Conservation (phyloP, 176 grass and related monocot genomes). For the Leersia perrieri region DNA sequence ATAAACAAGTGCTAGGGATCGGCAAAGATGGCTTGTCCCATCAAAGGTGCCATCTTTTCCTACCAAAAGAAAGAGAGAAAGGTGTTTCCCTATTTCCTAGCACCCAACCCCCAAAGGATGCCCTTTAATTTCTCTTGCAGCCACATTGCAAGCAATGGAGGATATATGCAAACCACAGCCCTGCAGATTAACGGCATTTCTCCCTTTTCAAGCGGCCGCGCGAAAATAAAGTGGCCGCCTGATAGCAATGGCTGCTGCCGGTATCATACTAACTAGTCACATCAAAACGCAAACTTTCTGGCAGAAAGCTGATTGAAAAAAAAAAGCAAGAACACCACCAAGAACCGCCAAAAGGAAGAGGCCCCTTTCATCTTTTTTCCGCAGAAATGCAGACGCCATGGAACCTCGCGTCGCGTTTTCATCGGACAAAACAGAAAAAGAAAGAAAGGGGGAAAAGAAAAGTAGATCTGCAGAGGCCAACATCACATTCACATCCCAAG, state of each 20-base stretch:
- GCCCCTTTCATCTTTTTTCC: conserved; percentile 3
- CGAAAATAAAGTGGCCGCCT: background rate
- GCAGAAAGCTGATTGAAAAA: background rate
- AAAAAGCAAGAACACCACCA: background rate
- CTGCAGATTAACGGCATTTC: conserved; percentile 3
- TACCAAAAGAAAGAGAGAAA: conserved; percentile 21
- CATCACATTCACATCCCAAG: background rate
- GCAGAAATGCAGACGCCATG: conserved; percentile 6
- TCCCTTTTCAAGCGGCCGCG: background rate
- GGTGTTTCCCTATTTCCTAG: conserved; percentile 13
- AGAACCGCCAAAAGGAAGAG: conserved; percentile 5
- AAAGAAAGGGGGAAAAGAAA: background rate
- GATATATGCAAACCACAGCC: background rate
- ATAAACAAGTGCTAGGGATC: conserved; percentile 29
- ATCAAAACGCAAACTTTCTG: conserved; percentile 30
- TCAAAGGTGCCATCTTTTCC: conserved; percentile 34
- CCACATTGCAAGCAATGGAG: background rate
- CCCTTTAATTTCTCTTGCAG: conserved; percentile 6
- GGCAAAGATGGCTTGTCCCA: conserved; percentile 26
- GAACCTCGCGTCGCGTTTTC: conserved; percentile 16
- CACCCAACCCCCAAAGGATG: background rate
- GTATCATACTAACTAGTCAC: background rate
- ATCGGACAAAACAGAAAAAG: background rate
- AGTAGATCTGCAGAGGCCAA: background rate
- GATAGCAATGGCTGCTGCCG: background rate